Evolutionary conservation across 768 basidiomycete species (phyloP), one percentile per base, ranked within the genome.

Genomic region (Royoungia palumana): DNA sequence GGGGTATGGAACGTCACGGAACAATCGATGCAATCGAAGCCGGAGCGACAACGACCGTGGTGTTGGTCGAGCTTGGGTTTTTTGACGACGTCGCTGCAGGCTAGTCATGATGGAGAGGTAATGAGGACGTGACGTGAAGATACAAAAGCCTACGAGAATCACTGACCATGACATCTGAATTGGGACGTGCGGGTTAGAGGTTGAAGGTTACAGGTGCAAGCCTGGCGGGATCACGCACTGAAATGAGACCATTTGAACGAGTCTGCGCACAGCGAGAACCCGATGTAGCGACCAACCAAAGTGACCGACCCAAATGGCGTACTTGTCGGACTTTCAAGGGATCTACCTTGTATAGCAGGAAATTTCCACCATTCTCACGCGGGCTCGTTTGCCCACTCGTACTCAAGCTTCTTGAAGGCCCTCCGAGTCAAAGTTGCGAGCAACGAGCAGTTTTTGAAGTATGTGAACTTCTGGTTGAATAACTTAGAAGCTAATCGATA

Each of bases 21-120:
- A 68, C 93, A 96, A 63, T 96, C 93, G 62, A 92, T 81, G 63
- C 89, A 90, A 59, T 87, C 87, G 57, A 89, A 87, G 7, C 84
- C 79, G 2, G 78, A 58, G 47, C 82, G 72, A 60, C 88, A 92
- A 38, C 76, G 71, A 24, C 60, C 64, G 40, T 64, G 55, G 60
- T 95, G 93, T 62, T 85, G 80, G 67, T 95, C 91, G 1, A 96
- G 78, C 66, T 94, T 93, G 12, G 94, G 94, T 61, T 96, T 96
- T 69, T 92, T 96, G 24, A 95, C 83, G 10, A 91, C 85, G 57
- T 96, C 94, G 44, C 77, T 72, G 66, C 94, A 96, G 30, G 66
- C 90, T 89, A 50, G 12, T 19, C 14, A 32, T 8, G 1, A 30
- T 16, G 34, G 46, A 44, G 38, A 40, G 37, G 12, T 11, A 16